Conservation (phyloP, 2,329 filamentous ascomycete genomes). For the Colletotrichum limetticola region DNA sequence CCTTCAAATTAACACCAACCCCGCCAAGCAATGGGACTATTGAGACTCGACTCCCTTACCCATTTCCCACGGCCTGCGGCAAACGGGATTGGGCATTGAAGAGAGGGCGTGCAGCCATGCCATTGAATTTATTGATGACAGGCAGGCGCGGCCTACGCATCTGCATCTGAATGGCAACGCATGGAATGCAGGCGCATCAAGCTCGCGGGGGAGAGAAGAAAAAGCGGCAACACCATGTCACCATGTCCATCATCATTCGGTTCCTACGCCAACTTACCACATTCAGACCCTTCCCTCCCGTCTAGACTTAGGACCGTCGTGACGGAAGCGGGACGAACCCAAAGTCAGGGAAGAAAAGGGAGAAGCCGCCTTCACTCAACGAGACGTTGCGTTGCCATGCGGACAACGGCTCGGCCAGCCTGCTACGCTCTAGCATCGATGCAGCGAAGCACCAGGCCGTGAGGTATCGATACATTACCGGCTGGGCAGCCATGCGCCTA, state of each 20-base stretch:
- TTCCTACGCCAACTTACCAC: background rate
- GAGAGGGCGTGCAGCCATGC: background rate
- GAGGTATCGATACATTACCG: constrained; percentile 47
- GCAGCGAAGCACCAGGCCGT: constrained; percentile 8
- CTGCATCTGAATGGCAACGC: constrained; percentile 4
- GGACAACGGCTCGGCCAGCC: constrained; percentile 23
- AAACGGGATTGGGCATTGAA: background rate
- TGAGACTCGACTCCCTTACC: background rate
- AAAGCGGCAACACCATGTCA: background rate
- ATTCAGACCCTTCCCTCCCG: background rate
- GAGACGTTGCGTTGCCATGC: constrained; percentile 27
- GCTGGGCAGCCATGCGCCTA: constrained; percentile 51
- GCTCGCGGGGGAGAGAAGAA: background rate
- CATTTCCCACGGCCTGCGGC: background rate
- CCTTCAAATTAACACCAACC: background rate
- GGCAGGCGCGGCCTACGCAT: constrained; percentile 11
- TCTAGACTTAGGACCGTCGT: background rate
- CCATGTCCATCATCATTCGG: background rate
- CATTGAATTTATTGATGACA: constrained; percentile 1
- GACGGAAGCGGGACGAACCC: constrained; percentile 5
- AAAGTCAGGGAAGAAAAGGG: background rate
- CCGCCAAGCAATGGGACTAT: constrained; percentile 7
- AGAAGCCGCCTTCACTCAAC: constrained; percentile 1
- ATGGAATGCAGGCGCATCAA: constrained; percentile 10
- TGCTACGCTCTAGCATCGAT: background rate